Base-by-base conservation (phyloP, 495 filamentous ascomycete species). In the Aspergillus leporis region DNA sequence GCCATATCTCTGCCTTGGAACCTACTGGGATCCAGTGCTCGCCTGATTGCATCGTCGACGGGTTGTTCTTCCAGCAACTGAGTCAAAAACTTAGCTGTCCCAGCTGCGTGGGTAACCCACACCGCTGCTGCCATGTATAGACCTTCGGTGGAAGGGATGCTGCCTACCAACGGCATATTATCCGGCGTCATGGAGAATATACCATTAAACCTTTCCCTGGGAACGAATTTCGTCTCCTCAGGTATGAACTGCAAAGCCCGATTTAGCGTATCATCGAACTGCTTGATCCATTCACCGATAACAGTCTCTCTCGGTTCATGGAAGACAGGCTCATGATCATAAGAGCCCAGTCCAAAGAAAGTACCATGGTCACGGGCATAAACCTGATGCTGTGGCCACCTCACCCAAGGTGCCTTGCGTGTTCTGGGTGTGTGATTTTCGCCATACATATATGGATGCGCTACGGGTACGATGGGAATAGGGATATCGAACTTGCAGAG, bases 141-240 rank as follows among this genome's bases (percentile, higher is more conserved):
- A 14, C 70, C 70, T 9, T 58, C 21, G 10, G 55, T 23, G 14
- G 41, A 57, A 22, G 70, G 53, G 16, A 73, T 64, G 10, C 32
- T 55, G 10, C 72, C 70, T 8, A 69, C 70, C 38, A 75, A 52
- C 3, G 72, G 72, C 45, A 73, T 56, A 50, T 75, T 75, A 48
- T 75, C 72, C 2, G 72, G 72, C 4, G 72, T 75, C 55, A 75
- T 69, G 0, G 72, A 56, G 52, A 75, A 75, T 19, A 73, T 72
- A 16, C 72, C 72, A 53, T 75, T 75, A 55, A 70, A 73, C 47
- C 56, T 65, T 31, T 63, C 61, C n/a, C 58, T 55, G 0, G 59
- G 41, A 0, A 60, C 52, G 9, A 69, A 46, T 0, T 63, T 58
- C 5, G 66, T 56, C 16, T 68, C 61, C 34, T 67, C 67, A 0